These are phyloP conservation scores for Didymella exigua DNA, from an alignment of 2,329 filamentous ascomycete genomes.

Conservation along the genomic window DNA sequence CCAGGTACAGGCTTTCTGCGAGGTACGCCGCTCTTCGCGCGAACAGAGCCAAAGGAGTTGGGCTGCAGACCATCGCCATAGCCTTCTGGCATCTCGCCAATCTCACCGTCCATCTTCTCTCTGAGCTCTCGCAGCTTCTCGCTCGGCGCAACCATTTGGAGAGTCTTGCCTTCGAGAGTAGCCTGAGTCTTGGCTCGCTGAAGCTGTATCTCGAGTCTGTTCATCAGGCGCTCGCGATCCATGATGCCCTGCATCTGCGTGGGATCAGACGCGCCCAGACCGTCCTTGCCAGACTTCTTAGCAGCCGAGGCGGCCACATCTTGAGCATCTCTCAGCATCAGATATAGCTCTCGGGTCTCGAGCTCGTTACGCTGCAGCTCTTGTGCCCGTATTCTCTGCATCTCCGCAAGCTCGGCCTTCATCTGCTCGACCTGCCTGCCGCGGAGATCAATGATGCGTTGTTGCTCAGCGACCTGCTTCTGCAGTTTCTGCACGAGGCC, in stretches of 20 bases:
- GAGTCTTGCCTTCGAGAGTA: slow-evolving; percentile 91
- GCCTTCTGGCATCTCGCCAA: slow-evolving; percentile 53
- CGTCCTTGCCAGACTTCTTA: slow-evolving; percentile 60
- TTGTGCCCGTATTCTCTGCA: slow-evolving; percentile 84
- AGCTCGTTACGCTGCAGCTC: slow-evolving; percentile 94
- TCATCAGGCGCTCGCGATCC: slow-evolving; percentile 90
- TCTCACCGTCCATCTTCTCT: slow-evolving; percentile 84
- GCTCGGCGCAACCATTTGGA: slow-evolving; percentile 77
- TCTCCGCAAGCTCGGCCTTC: slow-evolving; percentile 85
- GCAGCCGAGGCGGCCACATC: slow-evolving; percentile 91
- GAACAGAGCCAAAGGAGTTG: slow-evolving; percentile 65
- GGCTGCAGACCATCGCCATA: slow-evolving; percentile 64
- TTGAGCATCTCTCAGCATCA: slow-evolving; percentile 97
- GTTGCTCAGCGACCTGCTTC: slow-evolving; percentile 91
- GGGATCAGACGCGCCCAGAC: slow-evolving; percentile 68
- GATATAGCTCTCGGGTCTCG: slow-evolving; percentile 93
- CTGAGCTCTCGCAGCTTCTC: slow-evolving; percentile 89
- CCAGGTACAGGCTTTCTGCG: slow-evolving; percentile 48
- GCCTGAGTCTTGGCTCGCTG: slow-evolving; percentile 97
- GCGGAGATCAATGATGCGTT: slow-evolving; percentile 87
- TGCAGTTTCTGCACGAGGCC: slow-evolving; percentile 92
- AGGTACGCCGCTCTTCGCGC: slow-evolving; percentile 49
- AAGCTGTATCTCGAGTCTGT: slow-evolving; percentile 90
- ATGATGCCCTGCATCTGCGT: slow-evolving; percentile 88
- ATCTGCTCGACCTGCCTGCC: slow-evolving; percentile 82